Evolutionary conservation across 805 yeast species (phyloP).

Genomic region (Yamadazyma ubonensis): DNA sequence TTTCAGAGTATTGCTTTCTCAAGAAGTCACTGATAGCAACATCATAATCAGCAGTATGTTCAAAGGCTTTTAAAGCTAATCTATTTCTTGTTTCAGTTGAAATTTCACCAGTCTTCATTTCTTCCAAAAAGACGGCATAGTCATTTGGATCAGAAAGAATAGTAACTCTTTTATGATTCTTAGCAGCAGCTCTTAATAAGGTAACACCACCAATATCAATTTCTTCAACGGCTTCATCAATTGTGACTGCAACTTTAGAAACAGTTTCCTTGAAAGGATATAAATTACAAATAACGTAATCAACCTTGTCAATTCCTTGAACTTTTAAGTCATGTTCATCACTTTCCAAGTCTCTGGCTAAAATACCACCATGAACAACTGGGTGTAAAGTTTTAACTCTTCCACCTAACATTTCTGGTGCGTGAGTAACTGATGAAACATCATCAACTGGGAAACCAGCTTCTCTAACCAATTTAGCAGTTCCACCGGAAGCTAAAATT

Average conservation of each 20-base stretch:
- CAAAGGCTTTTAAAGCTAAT: slow-evolving; percentile 94
- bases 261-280: slow-evolving; percentile 98
- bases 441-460: slow-evolving; percentile 98
- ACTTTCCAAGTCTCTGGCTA: slow-evolving; percentile 88
- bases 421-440: slow-evolving; percentile 91
- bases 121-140: slow-evolving; percentile 82
- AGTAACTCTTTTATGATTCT: slow-evolving; percentile 95
- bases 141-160: slow-evolving; percentile 93
- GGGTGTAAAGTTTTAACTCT: slow-evolving; percentile 98
- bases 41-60: slow-evolving; percentile 97
- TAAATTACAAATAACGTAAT: slow-evolving; percentile 94
- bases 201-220: slow-evolving; percentile 98
- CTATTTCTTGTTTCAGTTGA: slow-evolving; percentile 71
- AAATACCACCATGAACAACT: slow-evolving; percentile 96
- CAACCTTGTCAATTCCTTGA: slow-evolving; percentile 94
- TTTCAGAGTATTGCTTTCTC: slow-evolving; percentile 95
- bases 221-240: slow-evolving; percentile 97
- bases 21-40: slow-evolving; percentile 94
- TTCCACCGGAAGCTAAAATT: slow-evolving; percentile 95
- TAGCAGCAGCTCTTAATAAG: slow-evolving; percentile 95
- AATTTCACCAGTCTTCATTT: slow-evolving; percentile 72
- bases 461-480: slow-evolving; percentile 90
- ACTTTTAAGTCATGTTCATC: slow-evolving; percentile 86
- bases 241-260: slow-evolving; percentile 90
- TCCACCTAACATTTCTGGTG: slow-evolving; percentile 99